These are phyloP conservation scores for Boletus subparvulus DNA, from an alignment of 768 basidiomycete species.

Conservation along the genomic window DNA sequence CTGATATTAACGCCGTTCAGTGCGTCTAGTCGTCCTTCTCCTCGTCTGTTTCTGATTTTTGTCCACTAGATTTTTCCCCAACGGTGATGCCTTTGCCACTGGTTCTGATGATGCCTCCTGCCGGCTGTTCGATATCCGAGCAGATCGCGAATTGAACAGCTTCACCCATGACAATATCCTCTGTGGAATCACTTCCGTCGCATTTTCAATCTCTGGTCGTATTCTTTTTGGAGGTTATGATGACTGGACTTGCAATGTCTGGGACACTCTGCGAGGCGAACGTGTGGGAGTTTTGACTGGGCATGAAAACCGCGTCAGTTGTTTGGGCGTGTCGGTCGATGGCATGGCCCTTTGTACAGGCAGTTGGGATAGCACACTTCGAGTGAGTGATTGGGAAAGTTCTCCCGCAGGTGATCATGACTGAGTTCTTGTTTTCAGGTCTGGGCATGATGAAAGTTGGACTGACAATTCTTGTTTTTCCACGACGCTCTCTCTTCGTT, in stretches of 20 bases:
- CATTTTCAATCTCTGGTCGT: constrained; percentile 96
- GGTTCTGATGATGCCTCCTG: constrained; percentile 99
- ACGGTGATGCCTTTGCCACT: constrained; percentile 98
- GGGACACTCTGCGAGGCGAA: constrained; percentile 98
- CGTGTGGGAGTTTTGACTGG: constrained; percentile 96
- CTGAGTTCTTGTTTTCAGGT: constrained; percentile 49
- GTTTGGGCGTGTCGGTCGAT: constrained; percentile 92
- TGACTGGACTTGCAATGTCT: constrained; percentile 99
- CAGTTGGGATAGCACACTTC: constrained; percentile 95
- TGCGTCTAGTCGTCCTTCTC: constrained; percentile 43
- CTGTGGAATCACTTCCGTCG: constrained; percentile 98
- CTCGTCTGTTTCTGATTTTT: constrained; percentile 7
- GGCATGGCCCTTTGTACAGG: constrained; percentile 99
- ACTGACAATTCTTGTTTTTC: constrained; percentile 26
- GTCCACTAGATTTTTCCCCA: constrained; percentile 89
- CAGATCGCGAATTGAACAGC: constrained; percentile 93
- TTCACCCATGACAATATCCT: constrained; percentile 99
- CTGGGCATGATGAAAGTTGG: constrained; percentile 65
- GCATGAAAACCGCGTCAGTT: constrained; percentile 97
- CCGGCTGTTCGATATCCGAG: constrained; percentile 95
- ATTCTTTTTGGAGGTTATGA: constrained; percentile 99
- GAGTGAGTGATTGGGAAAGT: constrained; percentile 52
- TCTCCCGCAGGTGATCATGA: neutral
- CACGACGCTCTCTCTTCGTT: constrained; percentile 23
- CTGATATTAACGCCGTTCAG: constrained; percentile 99